Conservation (phyloP, 129 eudicot genomes). For the Ambrosia artemisiifolia region DNA sequence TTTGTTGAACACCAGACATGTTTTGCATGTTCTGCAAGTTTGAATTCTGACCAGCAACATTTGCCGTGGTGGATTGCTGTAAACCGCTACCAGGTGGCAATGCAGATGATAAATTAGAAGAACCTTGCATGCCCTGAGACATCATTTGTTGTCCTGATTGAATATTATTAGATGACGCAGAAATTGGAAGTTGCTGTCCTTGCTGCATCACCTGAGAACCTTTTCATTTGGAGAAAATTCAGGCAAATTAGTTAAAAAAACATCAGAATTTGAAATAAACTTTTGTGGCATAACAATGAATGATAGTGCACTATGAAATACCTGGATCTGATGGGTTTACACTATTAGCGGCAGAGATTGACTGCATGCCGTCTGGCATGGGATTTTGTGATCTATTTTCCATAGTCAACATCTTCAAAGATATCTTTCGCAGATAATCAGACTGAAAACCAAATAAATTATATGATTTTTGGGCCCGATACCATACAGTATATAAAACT, state of each 20-base stretch:
- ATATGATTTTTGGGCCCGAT: not conserved
- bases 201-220: conserved; percentile 56
- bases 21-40: conserved; percentile 70
- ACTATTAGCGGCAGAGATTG: conserved; percentile 45
- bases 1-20: conserved; percentile 54
- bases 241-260: not conserved
- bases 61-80: conserved; percentile 55
- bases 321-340: conserved; percentile 66
- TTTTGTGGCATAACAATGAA: not conserved
- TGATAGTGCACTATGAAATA: conserved; percentile 6
- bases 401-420: conserved; percentile 73
- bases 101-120: conserved; percentile 63
- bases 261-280: not conserved
- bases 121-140: conserved; percentile 50
- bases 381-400: conserved; percentile 67
- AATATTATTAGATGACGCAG: conserved; percentile 38
- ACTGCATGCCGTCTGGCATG: conserved; percentile 43
- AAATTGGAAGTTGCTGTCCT: conserved; percentile 49
- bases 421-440: conserved; percentile 76
- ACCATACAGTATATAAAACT: not conserved
- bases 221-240: not conserved
- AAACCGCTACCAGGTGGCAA: conserved; percentile 58
- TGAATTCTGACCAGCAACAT: conserved; percentile 61
- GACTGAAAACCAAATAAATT: conserved; percentile 44
- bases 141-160: conserved; percentile 48